Evolutionary conservation across 2,329 filamentous ascomycete genomes (phyloP).

Genomic region (Colletotrichum endophyticum): DNA sequence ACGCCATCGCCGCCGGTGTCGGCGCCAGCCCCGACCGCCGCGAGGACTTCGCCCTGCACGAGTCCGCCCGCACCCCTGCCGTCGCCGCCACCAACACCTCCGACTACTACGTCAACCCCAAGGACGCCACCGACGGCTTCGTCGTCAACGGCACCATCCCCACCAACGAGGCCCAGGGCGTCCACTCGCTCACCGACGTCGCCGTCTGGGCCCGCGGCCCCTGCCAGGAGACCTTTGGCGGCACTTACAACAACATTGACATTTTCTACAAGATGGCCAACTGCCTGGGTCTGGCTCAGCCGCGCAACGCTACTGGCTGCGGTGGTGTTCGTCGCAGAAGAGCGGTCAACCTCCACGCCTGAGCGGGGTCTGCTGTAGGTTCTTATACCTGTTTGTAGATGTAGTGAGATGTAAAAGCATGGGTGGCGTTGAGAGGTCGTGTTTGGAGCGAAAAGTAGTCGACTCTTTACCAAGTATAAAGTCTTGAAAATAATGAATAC

Average conservation of each 20-base stretch:
- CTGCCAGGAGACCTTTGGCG: conserved; percentile 78
- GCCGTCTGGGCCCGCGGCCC: conserved; percentile 80
- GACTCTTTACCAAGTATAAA: background rate
- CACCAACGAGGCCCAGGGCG: conserved; percentile 67
- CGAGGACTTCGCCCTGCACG: conserved; percentile 77
- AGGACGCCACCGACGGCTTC: conserved; percentile 70
- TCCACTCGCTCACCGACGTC: conserved; percentile 80
- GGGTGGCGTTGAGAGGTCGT: background rate
- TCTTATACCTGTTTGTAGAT: background rate
- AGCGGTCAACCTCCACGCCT: background rate
- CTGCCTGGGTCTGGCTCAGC: conserved; percentile 62
- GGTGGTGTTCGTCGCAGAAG: background rate
- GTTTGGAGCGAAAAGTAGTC: background rate
- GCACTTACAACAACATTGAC: conserved; percentile 73
- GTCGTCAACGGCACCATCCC: conserved; percentile 78
- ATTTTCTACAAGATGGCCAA: conserved; percentile 77
- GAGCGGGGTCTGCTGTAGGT: background rate
- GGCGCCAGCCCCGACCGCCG: conserved; percentile 75
- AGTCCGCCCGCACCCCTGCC: conserved; percentile 65
- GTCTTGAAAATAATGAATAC: background rate
- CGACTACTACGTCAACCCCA: conserved; percentile 71
- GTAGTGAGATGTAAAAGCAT: background rate
- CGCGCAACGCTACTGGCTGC: background rate
- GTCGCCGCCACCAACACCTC: conserved; percentile 50
- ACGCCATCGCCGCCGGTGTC: conserved; percentile 77